phyloP scores from a whole-genome alignment of 2,329 filamentous ascomycete species.

The Fusarium haematococcum region DNA sequence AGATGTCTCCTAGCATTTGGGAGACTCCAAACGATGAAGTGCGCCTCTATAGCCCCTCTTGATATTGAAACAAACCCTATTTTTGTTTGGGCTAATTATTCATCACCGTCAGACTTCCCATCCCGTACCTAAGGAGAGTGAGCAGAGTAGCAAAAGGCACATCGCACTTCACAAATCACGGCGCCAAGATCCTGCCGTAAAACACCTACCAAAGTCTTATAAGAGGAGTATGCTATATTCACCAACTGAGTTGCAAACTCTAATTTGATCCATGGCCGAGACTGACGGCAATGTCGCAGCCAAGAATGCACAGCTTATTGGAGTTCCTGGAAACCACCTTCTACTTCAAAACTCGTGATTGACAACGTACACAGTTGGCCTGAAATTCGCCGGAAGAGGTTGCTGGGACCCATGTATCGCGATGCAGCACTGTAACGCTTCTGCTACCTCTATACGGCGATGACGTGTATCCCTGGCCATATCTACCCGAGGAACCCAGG shows the following conservation, averaged over 20 bases:
- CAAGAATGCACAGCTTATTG: neutral
- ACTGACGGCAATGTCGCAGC: neutral
- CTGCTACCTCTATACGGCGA: neutral
- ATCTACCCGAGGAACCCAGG: neutral
- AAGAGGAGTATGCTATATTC: neutral
- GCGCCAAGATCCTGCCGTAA: neutral
- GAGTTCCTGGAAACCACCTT: neutral
- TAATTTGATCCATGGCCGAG: neutral
- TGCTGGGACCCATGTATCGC: neutral
- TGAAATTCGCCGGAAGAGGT: neutral
- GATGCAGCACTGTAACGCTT: neutral
- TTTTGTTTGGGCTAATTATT: neutral
- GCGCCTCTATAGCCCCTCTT: neutral
- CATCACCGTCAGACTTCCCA: neutral
- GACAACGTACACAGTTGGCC: neutral
- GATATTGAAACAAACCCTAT: neutral
- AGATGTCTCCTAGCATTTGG: neutral
- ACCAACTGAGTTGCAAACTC: neutral
- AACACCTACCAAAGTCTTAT: neutral
- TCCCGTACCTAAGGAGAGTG: neutral
- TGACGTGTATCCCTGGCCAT: neutral
- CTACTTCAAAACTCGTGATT: neutral
- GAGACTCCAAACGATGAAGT: neutral
- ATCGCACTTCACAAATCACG: neutral
- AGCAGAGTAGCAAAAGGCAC: neutral